phyloP scores from a whole-genome alignment of 2,329 filamentous ascomycete genomes.

The Pseudogymnoascus pannorum region DNA sequence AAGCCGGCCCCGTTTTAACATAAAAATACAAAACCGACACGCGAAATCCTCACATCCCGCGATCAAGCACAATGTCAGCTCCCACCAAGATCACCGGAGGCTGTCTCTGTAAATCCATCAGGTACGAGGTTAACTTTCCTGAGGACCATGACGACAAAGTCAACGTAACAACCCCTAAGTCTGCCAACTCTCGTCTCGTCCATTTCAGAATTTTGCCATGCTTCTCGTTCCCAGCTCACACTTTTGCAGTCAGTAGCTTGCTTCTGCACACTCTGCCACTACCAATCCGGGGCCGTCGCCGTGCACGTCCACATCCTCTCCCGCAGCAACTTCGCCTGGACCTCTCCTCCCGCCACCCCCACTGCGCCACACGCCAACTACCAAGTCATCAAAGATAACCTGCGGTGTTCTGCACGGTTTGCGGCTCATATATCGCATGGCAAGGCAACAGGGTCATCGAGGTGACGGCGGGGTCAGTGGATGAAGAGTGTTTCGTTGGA shows the following conservation, averaged over 20 bases:
- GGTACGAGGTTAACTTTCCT: constrained; percentile 42
- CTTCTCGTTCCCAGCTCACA: neutral
- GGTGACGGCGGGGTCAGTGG: constrained; percentile 39
- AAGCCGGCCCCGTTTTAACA: neutral
- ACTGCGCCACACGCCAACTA: constrained; percentile 29
- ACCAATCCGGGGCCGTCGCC: constrained; percentile 41
- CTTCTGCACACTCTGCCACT: constrained; percentile 50
- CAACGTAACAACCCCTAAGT: constrained; percentile 22
- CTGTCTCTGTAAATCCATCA: constrained; percentile 43
- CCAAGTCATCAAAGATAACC: constrained; percentile 32
- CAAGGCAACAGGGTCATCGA: constrained; percentile 23
- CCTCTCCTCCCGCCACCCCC: constrained; percentile 28
- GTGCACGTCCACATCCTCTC: constrained; percentile 35
- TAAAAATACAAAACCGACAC: neutral
- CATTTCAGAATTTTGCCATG: neutral
- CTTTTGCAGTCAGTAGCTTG: constrained; percentile 37
- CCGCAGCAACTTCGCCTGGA: constrained; percentile 29
- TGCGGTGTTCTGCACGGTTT: constrained; percentile 43
- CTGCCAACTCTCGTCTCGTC: constrained; percentile 2
- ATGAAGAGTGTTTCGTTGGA: constrained; percentile 35
- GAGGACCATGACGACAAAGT: constrained; percentile 37
- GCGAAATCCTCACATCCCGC: neutral
- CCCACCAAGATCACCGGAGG: constrained; percentile 37
- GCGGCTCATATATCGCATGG: constrained; percentile 45
- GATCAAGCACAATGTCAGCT: constrained; percentile 24